Evolutionary conservation across 2,329 filamentous ascomycete species (phyloP), one percentile per base, ranked within the genome.

Genomic region (Trichoderma hamatum): DNA sequence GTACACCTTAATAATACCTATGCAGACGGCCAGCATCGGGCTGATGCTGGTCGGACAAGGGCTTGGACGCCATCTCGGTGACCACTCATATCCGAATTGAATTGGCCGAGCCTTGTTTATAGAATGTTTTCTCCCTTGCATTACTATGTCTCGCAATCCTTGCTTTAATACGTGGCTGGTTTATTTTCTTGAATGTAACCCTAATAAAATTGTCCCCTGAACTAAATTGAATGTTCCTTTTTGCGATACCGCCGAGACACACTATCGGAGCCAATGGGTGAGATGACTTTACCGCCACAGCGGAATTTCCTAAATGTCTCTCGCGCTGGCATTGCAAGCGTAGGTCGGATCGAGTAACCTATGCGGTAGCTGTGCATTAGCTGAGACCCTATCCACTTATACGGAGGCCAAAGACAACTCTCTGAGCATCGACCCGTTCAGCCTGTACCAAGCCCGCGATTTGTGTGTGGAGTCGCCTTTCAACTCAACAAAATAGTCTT

Each of bases 311-410:
- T 76, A 49, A 86, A 87, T 89, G 87, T 75, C 78, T 82, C 71
- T 80, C 86, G 54, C 90, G 88, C 73, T 82, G 88, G 52, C 83
- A 78, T 67, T 85, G 87, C 52, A 90, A 90, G 76, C 85, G 90
- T 69, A 82, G 84, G 58, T 90, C 88, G 73, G 85, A 90, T 74
- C 84, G 85, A 84, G 84, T 69, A 76, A 78, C 5, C 88, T 89
- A 1, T 90, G 88, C 72, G 83, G 80, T 68, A 87, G 88, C 70
- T 90, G 88, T 73, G 69, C 84, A 19, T 83, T 84, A 70, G 85
- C 86, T n/a, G 83, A 83, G 71, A 85, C 84, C 28, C 26, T 26
- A 9, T 46, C 36, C 36, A 46, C 13, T 11, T 65, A 30, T 13
- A 55, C 11, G 24, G 51, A 19, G 24, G 4, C 16, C 3, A 43